Conservation (phyloP, 2,329 filamentous ascomycete species). For the Celoporthe dispersa region DNA sequence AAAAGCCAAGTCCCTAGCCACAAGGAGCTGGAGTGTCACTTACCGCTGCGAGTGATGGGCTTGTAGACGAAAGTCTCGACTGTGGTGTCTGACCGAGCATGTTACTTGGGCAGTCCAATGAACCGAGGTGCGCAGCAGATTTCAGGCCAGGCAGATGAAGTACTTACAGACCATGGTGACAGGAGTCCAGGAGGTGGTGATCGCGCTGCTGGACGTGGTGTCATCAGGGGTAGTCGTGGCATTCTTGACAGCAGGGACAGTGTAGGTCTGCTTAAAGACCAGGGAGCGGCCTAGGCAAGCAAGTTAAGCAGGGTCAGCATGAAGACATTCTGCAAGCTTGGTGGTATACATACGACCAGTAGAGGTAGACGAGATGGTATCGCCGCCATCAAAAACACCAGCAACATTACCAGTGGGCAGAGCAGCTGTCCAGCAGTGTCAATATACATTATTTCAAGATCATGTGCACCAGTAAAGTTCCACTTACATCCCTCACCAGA, state of each 20-base stretch:
- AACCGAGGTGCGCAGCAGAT: background rate
- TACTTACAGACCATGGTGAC: conserved; percentile 3
- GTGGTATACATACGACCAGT: background rate
- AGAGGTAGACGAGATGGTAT: background rate
- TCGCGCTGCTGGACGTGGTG: no score
- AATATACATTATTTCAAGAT: background rate
- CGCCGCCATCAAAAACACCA: background rate
- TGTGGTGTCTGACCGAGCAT: background rate
- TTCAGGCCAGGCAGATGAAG: background rate
- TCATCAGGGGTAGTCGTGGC: background rate
- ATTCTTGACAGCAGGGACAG: background rate
- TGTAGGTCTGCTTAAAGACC: background rate
- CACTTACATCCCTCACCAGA: background rate
- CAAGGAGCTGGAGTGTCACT: background rate
- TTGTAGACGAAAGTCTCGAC: background rate
- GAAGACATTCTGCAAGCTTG: background rate
- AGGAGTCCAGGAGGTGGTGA: conserved; percentile 4
- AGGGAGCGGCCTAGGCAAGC: background rate
- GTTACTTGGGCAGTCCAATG: background rate
- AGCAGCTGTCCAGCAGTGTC: background rate
- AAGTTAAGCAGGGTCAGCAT: background rate
- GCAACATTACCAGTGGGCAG: background rate
- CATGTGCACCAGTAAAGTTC: background rate
- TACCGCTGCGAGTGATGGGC: conserved; percentile 5
- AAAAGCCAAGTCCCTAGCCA: no score